phyloP scores from a whole-genome alignment of 306 rosid species.

The Vicia faba region DNA sequence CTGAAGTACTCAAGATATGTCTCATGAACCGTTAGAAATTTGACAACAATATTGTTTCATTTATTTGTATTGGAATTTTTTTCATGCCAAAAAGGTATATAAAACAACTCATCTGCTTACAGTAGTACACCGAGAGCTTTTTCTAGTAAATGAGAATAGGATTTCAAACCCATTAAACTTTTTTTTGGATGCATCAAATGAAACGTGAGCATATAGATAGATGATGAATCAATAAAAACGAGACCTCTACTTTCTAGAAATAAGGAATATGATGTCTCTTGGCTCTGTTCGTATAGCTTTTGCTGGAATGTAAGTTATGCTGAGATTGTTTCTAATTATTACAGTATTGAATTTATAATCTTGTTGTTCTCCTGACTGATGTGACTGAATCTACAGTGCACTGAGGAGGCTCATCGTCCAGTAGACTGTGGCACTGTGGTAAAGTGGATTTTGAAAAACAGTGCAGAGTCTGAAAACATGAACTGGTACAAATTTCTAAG shows the following conservation, averaged over 20 bases:
- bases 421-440: conserved; percentile 93
- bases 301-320: conserved; percentile 77
- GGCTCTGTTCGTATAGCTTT: conserved; percentile 85
- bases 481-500: conserved; percentile 59
- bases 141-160: too few species aligned
- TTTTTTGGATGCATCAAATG: too few species aligned
- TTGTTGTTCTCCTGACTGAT: conserved; percentile 33
- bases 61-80: conserved; percentile 13
- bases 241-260: too few species aligned
- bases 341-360: conserved; percentile 17
- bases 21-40: not conserved
- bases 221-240: too few species aligned
- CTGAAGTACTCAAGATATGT: conserved; percentile 84
- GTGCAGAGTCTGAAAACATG: conserved; percentile 97
- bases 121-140: too few species aligned
- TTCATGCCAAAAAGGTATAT: conserved; percentile 18
- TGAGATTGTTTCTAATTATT: conserved; percentile 11
- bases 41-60: conserved; percentile 26
- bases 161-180: too few species aligned
- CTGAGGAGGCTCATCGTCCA: conserved; percentile 98
- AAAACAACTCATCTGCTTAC: too few species aligned
- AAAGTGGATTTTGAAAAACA: conserved; percentile 93
- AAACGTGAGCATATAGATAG: too few species aligned
- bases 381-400: conserved; percentile 56
- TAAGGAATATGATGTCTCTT: conserved; percentile 59